Conservation (phyloP, 345 rosid species). For the Eucalyptus microcorys region DNA sequence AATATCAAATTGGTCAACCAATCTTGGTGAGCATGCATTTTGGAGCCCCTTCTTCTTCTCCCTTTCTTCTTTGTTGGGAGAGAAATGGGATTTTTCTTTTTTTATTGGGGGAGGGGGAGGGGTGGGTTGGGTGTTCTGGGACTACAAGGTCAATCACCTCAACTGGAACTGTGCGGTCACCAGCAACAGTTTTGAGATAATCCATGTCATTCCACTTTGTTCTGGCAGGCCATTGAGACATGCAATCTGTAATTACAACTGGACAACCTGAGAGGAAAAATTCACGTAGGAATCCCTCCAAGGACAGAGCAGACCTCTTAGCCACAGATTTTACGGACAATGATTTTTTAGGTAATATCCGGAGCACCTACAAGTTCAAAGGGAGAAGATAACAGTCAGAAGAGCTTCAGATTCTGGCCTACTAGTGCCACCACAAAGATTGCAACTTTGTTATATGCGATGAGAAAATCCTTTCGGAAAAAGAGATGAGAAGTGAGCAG, state of each 20-base stretch:
- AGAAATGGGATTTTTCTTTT: neutral
- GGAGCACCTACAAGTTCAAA: constrained; percentile 32
- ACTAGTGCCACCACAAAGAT: neutral
- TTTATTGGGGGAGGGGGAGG: too few relatives aligned
- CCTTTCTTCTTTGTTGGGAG: neutral
- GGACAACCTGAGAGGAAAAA: constrained; percentile 61
- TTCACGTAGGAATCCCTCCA: constrained; percentile 79
- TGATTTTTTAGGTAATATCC: constrained; percentile 52
- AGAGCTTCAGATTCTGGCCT: neutral
- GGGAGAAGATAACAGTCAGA: neutral
- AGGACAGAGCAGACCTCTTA: constrained; percentile 60
- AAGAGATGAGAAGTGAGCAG: neutral
- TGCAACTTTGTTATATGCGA: neutral
- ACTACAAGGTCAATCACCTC: constrained; percentile 54
- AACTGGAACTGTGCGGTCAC: constrained; percentile 87
- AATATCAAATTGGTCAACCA: neutral
- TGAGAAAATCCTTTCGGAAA: neutral
- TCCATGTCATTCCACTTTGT: constrained; percentile 80
- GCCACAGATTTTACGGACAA: constrained; percentile 47
- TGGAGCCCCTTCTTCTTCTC: neutral
- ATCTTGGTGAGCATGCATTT: neutral
- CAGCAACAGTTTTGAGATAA: constrained; percentile 67
- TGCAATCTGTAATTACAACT: constrained; percentile 70
- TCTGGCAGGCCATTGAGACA: constrained; percentile 96
- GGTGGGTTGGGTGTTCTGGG: neutral